These are phyloP conservation scores for Neurospora sp. DNA, from an alignment of 495 filamentous ascomycete genomes.

Conservation along the genomic window DNA sequence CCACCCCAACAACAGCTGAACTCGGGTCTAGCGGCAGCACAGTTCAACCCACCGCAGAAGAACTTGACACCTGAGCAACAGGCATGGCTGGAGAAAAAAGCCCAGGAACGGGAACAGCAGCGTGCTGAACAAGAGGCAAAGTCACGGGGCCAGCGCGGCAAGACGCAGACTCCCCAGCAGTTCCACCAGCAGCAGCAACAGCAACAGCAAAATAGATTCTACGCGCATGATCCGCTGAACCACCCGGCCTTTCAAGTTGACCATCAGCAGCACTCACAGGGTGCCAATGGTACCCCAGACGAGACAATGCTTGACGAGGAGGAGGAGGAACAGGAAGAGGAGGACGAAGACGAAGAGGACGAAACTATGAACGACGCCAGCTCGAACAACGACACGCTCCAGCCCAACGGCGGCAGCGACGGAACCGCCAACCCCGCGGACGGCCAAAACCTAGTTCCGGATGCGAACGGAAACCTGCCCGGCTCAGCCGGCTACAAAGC, in stretches of 20 bases:
- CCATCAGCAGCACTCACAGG: not conserved
- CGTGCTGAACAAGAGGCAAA: not conserved
- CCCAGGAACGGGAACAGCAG: not conserved
- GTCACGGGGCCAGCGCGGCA: not conserved
- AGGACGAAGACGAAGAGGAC: not conserved
- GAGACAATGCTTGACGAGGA: not conserved
- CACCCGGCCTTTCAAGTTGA: not conserved
- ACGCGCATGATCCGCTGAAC: not conserved
- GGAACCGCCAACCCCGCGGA: not conserved
- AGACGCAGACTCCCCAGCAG: not conserved
- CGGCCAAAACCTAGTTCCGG: not conserved
- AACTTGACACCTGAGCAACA: not conserved
- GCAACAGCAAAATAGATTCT: not conserved
- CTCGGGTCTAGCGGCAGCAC: not conserved
- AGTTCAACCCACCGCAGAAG: not conserved
- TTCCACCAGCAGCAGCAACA: not conserved
- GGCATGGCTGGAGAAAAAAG: not conserved
- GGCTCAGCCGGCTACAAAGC: not conserved
- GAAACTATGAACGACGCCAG: not conserved
- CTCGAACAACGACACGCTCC: not conserved
- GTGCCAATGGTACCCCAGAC: not conserved
- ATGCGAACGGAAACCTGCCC: not conserved
- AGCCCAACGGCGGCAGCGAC: conserved; percentile 1
- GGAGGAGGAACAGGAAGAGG: conserved; percentile 1
- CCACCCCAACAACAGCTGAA: not conserved